Evolutionary conservation across 1,139 yeast genomes (phyloP).

Genomic region (Geotrichum histeridarum): DNA sequence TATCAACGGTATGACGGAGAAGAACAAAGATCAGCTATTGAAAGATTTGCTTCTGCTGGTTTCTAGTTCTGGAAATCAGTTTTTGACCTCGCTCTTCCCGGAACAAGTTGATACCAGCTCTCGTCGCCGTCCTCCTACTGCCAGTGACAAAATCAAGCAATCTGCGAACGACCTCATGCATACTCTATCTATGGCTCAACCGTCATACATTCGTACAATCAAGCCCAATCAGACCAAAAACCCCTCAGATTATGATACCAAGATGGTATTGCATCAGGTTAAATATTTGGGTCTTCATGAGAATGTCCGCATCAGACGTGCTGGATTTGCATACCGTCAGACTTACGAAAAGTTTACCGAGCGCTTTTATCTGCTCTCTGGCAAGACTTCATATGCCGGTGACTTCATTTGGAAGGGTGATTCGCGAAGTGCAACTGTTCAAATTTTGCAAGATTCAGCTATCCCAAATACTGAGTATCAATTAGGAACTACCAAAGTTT

Average conservation of each 20-base stretch:
- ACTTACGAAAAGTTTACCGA: constrained; percentile 97
- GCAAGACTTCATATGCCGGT: constrained; percentile 94
- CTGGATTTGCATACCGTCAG: constrained; percentile 97
- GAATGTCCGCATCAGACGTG: constrained; percentile 95
- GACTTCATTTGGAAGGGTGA: constrained; percentile 95
- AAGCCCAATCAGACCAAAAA: constrained; percentile 94
- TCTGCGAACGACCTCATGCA: constrained; percentile 90
- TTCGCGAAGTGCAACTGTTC: constrained; percentile 69
- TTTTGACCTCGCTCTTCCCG: constrained; percentile 69
- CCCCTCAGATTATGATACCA: constrained; percentile 82
- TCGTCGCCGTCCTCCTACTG: constrained; percentile 79
- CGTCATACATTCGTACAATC: constrained; percentile 95
- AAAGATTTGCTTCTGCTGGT: constrained; percentile 80
- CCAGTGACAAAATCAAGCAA: constrained; percentile 87
- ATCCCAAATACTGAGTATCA: constrained; percentile 83
- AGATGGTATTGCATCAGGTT: constrained; percentile 90
- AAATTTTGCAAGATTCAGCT: constrained; percentile 72
- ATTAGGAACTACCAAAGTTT: constrained; percentile 89
- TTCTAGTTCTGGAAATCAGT: constrained; percentile 63
- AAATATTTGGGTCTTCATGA: constrained; percentile 95
- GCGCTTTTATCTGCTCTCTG: constrained; percentile 81
- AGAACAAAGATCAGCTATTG: constrained; percentile 90
- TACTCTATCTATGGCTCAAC: constrained; percentile 82
- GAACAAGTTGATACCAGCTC: constrained; percentile 66
- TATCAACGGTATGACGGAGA: constrained; percentile 87